Base-by-base conservation (phyloP, 2,329 filamentous ascomycete species). In the Xylaria sp. region DNA sequence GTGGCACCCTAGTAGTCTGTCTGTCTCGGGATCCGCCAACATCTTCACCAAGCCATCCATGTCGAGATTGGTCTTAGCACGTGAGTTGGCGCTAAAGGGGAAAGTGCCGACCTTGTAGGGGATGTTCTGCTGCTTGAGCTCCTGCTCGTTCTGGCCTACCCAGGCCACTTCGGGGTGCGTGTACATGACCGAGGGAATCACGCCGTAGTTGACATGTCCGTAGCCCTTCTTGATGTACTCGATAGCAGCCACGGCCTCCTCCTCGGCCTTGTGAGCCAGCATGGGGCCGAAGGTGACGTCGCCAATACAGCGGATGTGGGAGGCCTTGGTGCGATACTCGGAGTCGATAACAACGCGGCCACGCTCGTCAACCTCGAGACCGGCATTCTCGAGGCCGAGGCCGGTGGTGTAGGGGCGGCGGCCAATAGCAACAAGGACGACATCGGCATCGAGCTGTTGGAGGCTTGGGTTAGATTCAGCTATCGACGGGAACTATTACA, bases 141-240 rank as follows among this genome's bases (percentile, higher is more conserved):
- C 96, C 79, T 95, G 92, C 86, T 99, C 96, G 80, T 90, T 97
- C 86, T 97, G 94, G 66, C 96, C 96, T 53, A 99, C 96, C 96
- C 96, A 99, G 39, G 96, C 94, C 72, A 98, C 96, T 82, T 99
- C 96, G 38, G 96, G 96, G 84, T 97, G 91, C 11, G 96, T 98
- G 88, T 99, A 99, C 96, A 99, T 99, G 83, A 99, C 96, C 38
- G 93, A 96, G 72, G 96, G 96, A 78, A 99, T 99, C 81, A 92
- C 93, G 77, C 89, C 93, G 84, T 99, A 99, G 90, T 99, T 99
- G 83, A 99, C 96, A 82, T 99, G 96, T 66, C 96, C 96, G 82
- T 96, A 92, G 72, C 94, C 94, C 87, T 98, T 98, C 85, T 93
- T 95, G 82, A 99, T 96, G 86, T 94, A 98, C 83, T 99, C 96